A percentile compares a stretch with the other conserved stretches of the same genome.
phyloP scores from a whole-genome alignment of 768 basidiomycete genomes.

The Lactifluus piperatus region DNA sequence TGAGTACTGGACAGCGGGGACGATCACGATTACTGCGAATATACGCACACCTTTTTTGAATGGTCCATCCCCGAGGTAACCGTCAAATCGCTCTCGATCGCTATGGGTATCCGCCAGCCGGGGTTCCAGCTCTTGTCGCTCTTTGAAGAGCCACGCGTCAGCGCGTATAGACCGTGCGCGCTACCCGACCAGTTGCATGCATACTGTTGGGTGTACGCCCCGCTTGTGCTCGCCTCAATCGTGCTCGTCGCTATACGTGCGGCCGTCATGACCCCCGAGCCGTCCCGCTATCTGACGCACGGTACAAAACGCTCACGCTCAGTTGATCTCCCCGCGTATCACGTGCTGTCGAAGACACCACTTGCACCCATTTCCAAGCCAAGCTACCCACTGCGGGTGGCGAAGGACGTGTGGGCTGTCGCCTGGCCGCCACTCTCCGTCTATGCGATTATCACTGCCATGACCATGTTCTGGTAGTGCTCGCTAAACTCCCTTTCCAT shows the following conservation, averaged over 20 bases:
- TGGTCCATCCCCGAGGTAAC: conserved; percentile 61
- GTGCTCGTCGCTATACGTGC: conserved; percentile 30
- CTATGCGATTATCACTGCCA: neutral
- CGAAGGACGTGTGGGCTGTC: neutral
- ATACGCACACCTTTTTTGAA: conserved; percentile 38
- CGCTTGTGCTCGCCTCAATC: conserved; percentile 55
- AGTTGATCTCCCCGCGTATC: neutral
- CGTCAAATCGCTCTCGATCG: conserved; percentile 85
- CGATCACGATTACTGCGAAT: conserved; percentile 94
- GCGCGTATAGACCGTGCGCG: conserved; percentile 58
- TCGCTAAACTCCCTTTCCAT: no score
- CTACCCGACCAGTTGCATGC: conserved; percentile 81
- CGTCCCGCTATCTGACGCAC: neutral
- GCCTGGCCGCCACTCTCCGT: conserved; percentile 7
- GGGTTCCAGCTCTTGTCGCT: conserved; percentile 90
- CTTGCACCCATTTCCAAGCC: neutral
- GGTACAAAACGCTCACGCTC: neutral
- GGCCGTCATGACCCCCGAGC: no score
- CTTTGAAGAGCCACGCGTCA: conserved; percentile 30
- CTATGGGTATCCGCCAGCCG: conserved; percentile 74
- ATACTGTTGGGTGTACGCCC: conserved; percentile 65
- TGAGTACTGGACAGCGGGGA: conserved; percentile 54
- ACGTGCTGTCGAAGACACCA: no score
- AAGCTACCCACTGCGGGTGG: neutral
- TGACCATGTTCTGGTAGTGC: neutral